Evolutionary conservation across 352 stramenopile genomes (phyloP), one percentile per base, ranked within the genome.

Genomic region (Globisporangium radiosum): DNA sequence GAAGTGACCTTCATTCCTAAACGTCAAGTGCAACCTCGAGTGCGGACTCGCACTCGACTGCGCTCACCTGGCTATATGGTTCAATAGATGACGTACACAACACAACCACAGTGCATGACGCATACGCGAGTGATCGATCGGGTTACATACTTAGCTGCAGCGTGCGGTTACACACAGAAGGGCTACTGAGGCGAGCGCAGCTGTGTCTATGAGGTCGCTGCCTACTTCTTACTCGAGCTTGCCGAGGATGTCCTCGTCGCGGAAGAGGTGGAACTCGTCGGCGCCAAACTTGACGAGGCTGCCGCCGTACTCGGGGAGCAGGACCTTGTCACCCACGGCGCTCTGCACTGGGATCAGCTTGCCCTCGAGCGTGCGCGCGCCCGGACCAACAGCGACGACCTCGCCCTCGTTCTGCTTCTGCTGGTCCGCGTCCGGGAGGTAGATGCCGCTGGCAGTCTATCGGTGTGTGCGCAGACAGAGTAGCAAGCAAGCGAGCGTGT

Each of bases 181-280:
- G 25, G 25, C 25, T 25, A 25, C 25, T 25, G 25, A 25, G 25
- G 25, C 25, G 25, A 25, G 39, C 52, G 36, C 25, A 25, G 25
- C 25, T 25, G 25, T 25, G 25, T 25, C 25, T 25, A 25, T 25
- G 25, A 25, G 25, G 25, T 25, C 25, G 2, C 25, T 25, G 25
- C 25, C 25, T 25, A 3, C n/a, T 43, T 43, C 70, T 72, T 90
- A 93, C 70, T 92, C 75, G 75, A 98, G 95, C 80, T 98, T 98
- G 72, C 94, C 95, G 60, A 99, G 90, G 76, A 99, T 98, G 76
- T 99, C 95, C 39, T 97, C 92, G 73, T 99, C 92, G 65, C 95
- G 81, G 76, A 97, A 98, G 40, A 99, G 76, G 69, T 96, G 91
- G 68, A 97, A 84, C 76, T 98, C 94, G 52, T 97, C 77, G 37